These are phyloP conservation scores for Pleurotus platypus DNA, from an alignment of 768 basidiomycete genomes.

Conservation along the genomic window DNA sequence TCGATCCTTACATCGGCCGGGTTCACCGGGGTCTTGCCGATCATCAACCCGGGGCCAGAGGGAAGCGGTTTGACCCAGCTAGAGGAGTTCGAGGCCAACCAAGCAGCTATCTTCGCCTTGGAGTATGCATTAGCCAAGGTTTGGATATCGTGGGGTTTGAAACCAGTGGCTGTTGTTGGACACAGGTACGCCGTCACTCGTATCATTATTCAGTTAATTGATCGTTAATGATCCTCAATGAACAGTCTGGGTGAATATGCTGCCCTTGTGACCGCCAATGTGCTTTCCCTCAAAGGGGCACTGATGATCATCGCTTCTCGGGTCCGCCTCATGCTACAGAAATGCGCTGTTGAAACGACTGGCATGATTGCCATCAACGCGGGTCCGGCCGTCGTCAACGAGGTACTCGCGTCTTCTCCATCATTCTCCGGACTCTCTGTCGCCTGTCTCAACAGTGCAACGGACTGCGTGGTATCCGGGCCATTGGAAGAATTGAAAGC, in stretches of 20 bases:
- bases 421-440: constrained; percentile 38
- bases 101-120: constrained; percentile 55
- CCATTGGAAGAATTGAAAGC: constrained; percentile 35
- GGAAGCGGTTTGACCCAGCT: constrained; percentile 16
- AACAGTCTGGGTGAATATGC: constrained; percentile 73
- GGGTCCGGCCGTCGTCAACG: constrained; percentile 26
- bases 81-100: constrained; percentile 43
- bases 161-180: constrained; percentile 59
- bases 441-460: constrained; percentile 61
- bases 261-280: constrained; percentile 60
- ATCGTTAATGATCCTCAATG: constrained; percentile 3
- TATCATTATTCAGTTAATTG: not conserved
- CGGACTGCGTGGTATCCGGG: constrained; percentile 60
- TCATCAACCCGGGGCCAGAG: constrained; percentile 30
- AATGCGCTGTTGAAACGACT: constrained; percentile 39
- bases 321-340: constrained; percentile 50
- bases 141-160: constrained; percentile 69
- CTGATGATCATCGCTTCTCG: constrained; percentile 55
- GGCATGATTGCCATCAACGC: constrained; percentile 63
- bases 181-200: constrained; percentile 52
- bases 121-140: constrained; percentile 60
- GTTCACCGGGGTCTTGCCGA: constrained; percentile 44
- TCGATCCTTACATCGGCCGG: constrained; percentile 42
- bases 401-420: constrained; percentile 27
- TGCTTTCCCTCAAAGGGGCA: constrained; percentile 54